These are phyloP conservation scores for Colletotrichum echinochloae DNA, from an alignment of 2,329 filamentous ascomycete species.

Conservation along the genomic window DNA sequence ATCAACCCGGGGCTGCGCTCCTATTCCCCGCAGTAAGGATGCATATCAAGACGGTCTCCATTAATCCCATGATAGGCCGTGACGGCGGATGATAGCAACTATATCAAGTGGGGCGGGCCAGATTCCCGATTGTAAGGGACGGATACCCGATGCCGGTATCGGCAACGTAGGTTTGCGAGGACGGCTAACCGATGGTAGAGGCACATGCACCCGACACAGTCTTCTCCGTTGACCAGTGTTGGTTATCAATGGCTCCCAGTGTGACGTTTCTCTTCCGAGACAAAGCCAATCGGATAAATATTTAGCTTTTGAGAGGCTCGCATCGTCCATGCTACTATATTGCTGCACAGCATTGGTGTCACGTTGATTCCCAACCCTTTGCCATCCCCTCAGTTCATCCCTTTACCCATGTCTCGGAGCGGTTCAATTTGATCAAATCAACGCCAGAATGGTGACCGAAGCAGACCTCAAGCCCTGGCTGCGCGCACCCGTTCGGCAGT, in stretches of 20 bases:
- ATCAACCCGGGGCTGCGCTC: constrained; percentile 18
- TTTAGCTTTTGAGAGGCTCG: background rate
- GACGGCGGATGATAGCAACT: constrained; percentile 22
- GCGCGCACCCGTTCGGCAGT: constrained; percentile 46
- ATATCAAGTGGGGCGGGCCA: constrained; percentile 24
- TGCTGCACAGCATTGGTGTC: background rate
- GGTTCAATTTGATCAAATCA: background rate
- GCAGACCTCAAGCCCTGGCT: constrained; percentile 52
- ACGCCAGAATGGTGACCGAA: constrained; percentile 43
- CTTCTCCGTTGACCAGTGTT: background rate
- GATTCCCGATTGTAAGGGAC: constrained; percentile 30
- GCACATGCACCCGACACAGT: constrained; percentile 1
- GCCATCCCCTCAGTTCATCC: background rate
- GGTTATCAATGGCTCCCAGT: background rate
- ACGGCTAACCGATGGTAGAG: constrained; percentile 7
- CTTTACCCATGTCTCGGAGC: background rate
- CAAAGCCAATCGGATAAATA: constrained; percentile 20
- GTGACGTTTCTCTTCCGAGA: background rate
- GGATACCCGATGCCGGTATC: constrained; percentile 32
- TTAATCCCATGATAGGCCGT: constrained; percentile 22
- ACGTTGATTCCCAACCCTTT: too few relatives aligned
- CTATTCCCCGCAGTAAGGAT: constrained; percentile 27
- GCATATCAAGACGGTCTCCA: constrained; percentile 26
- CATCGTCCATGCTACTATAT: background rate
- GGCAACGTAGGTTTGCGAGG: constrained; percentile 11